These are phyloP conservation scores for Neurospora terricola DNA, from an alignment of 495 filamentous ascomycete species.

Conservation along the genomic window DNA sequence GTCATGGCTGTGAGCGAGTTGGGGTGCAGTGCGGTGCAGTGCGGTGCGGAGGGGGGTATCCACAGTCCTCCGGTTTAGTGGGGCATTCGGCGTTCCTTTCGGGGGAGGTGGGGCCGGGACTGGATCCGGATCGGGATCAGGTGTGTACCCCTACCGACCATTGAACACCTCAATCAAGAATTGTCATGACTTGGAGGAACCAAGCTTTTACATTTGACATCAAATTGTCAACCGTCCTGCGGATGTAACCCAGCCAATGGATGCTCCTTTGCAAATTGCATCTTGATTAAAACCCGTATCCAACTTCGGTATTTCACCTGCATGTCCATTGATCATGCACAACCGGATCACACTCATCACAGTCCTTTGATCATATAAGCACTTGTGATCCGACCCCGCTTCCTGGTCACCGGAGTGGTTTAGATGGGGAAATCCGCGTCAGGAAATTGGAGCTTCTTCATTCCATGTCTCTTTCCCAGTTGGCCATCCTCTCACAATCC, in stretches of 20 bases:
- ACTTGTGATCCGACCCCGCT: background rate
- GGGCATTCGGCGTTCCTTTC: background rate
- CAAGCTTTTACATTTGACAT: background rate
- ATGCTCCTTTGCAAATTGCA: background rate
- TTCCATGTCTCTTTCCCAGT: too few species aligned
- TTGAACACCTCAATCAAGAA: too few species aligned
- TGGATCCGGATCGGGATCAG: background rate
- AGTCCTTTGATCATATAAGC: background rate
- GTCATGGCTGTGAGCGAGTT: background rate
- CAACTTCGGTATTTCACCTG: background rate
- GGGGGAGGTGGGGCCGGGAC: background rate
- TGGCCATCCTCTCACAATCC: too few species aligned
- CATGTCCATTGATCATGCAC: background rate
- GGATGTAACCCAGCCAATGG: background rate
- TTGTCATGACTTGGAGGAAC: too few species aligned
- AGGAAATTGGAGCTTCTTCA: too few species aligned
- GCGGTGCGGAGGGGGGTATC: background rate
- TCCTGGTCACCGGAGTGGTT: background rate
- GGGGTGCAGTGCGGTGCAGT: background rate
- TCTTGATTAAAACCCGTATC: background rate
- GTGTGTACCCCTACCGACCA: too few species aligned
- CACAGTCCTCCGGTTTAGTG: background rate
- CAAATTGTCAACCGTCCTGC: background rate
- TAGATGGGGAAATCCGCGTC: background rate
- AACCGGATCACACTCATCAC: background rate